These are phyloP conservation scores for Ascochyta clinopodiicola DNA, from an alignment of 2,329 filamentous ascomycete species.

Conservation along the genomic window DNA sequence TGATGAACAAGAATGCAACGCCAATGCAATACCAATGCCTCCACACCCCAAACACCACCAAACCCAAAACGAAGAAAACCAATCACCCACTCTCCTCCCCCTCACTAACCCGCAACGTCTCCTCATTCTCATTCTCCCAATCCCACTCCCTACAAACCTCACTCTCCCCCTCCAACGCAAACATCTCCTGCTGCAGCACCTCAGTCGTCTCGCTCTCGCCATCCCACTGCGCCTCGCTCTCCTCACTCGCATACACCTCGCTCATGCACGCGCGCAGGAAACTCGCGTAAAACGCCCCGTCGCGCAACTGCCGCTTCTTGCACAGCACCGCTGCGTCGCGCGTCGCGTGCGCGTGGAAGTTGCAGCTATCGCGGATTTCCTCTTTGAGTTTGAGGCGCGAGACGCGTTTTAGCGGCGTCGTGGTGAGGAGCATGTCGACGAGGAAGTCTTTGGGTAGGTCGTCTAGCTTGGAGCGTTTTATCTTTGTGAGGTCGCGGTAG, in stretches of 20 bases:
- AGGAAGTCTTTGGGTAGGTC: constrained; percentile 17
- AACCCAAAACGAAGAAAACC: too few species aligned
- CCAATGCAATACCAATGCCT: background rate
- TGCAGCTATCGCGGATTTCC: constrained; percentile 15
- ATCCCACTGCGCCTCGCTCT: constrained; percentile 12
- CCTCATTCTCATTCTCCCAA: constrained; percentile 20
- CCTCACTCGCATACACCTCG: constrained; percentile 19
- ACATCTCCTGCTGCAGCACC: constrained; percentile 17
- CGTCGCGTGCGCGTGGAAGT: constrained; percentile 16
- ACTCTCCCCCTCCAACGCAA: constrained; percentile 15
- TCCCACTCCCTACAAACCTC: constrained; percentile 16
- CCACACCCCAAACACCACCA: background rate
- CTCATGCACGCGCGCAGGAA: constrained; percentile 19
- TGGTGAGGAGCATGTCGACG: constrained; percentile 19
- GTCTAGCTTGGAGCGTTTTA: constrained; percentile 11
- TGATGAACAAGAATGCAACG: too few species aligned
- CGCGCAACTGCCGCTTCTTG: constrained; percentile 8
- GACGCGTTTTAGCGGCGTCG: constrained; percentile 13
- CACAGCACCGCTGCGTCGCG: constrained; percentile 4
- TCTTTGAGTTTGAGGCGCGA: constrained; percentile 12
- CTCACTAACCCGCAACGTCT: constrained; percentile 17
- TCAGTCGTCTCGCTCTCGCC: constrained; percentile 21
- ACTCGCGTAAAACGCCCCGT: constrained; percentile 15
- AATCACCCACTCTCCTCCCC: constrained; percentile 15
- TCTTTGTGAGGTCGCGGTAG: constrained; percentile 13